Percentiles rank a stretch among this genome's conserved stretches.
Evolutionary conservation across 106 monocot genomes (phyloP).

Genomic region (Dendrobium huoshanense): DNA sequence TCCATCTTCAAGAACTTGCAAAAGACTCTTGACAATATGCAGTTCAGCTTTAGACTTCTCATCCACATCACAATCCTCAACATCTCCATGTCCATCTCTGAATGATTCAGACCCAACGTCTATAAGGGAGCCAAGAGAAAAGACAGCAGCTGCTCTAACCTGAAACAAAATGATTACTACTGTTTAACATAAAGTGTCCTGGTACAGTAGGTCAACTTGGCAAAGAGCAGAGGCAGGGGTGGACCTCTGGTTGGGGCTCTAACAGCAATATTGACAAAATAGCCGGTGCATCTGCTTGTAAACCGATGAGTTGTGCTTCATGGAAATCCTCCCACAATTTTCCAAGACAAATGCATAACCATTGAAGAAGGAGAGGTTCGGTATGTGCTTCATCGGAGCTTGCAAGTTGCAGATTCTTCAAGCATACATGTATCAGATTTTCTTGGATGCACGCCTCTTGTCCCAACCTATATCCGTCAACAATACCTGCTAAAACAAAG

Average conservation of each 20-base stretch:
- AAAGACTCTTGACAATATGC: slow-evolving; percentile 48
- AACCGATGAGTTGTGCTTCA: slow-evolving; percentile 70
- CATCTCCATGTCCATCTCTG: slow-evolving; percentile 40
- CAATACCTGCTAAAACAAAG: slow-evolving; percentile 87
- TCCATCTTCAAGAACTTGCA: slow-evolving; percentile 70
- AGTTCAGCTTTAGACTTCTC: slow-evolving; percentile 73
- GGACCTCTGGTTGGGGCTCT: slow-evolving; percentile 86
- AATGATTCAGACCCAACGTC: slow-evolving; percentile 51
- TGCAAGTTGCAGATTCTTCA: slow-evolving; percentile 65
- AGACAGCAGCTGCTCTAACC: slow-evolving; percentile 89
- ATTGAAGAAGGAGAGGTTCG: slow-evolving; percentile 83
- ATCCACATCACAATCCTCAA: slow-evolving; percentile 79
- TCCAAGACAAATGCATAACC: slow-evolving; percentile 87
- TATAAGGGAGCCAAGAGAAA: slow-evolving; percentile 74
- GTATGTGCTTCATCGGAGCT: slow-evolving; percentile 48
- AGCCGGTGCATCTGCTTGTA: slow-evolving; percentile 57
- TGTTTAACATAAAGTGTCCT: not conserved
- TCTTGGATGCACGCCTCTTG: slow-evolving; percentile 75
- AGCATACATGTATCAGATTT: slow-evolving; percentile 70
- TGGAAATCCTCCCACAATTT: slow-evolving; percentile 89
- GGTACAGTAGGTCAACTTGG: not conserved
- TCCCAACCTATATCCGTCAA: slow-evolving; percentile 75
- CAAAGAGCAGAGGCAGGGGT: not conserved
- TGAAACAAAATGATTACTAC: slow-evolving; percentile 19
- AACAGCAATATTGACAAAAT: slow-evolving; percentile 47